Percentiles rank a stretch among this genome's conserved stretches.
Evolutionary conservation across 1,284 basidiomycete genomes (phyloP).

Genomic region (Tylopilus sp.): DNA sequence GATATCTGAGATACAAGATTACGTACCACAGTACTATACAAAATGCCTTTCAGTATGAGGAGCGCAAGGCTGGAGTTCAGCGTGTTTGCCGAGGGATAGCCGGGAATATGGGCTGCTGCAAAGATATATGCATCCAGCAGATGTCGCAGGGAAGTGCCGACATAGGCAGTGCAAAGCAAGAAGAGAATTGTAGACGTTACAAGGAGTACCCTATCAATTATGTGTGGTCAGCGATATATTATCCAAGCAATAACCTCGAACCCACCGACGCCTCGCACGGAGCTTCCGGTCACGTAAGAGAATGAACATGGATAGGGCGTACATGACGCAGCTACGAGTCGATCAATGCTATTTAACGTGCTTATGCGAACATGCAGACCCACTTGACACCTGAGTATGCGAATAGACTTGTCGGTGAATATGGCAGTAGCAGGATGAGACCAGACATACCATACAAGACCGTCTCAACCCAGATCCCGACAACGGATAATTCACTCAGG

Average conservation of each 20-base stretch:
- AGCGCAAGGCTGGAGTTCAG: background rate
- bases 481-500: constrained; percentile 2
- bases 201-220: constrained; percentile 2
- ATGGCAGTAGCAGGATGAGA: background rate
- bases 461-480: constrained; percentile 4
- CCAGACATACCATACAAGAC: constrained; percentile 3
- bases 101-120: background rate
- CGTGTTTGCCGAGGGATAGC: constrained; percentile 3
- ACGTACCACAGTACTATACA: background rate
- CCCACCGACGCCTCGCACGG: background rate
- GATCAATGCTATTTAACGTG: background rate
- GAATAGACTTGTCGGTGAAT: background rate
- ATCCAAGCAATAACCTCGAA: background rate
- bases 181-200: background rate
- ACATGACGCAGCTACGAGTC: constrained; percentile 1
- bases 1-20: background rate
- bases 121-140: constrained; percentile 5
- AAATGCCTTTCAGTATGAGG: background rate
- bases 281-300: background rate
- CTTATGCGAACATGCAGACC: background rate
- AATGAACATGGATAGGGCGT: background rate
- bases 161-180: background rate
- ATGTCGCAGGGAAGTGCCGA: constrained; percentile 1
- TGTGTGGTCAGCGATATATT: background rate
- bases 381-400: constrained; percentile 1